Base-by-base conservation (phyloP, 495 filamentous ascomycete species). In the Trichoderma parareesei region DNA sequence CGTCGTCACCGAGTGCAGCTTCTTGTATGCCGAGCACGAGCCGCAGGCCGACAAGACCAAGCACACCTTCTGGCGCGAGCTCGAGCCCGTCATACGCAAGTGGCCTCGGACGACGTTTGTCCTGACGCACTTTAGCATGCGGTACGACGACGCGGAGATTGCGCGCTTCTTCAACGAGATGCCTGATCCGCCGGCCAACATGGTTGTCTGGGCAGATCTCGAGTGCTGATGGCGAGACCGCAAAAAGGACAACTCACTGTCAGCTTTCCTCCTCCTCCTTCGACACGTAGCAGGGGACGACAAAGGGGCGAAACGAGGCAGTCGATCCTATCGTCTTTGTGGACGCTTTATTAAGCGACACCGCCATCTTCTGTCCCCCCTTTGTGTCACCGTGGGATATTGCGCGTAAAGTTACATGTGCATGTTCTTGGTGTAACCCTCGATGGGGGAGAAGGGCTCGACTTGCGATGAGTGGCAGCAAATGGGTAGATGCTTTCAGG, bases 1-100 rank as follows among this genome's bases (percentile, higher is more conserved):
- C 10, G 75, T 77, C 27, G 69, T 77, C 38, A 75, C 73, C 0
- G 75, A 77, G 68, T 77, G 75, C 64, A 74, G 71, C 35, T 77
- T 77, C 42, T 55, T 77, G 44, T 64, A 62, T 27, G 72, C 73
- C 57, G 66, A 70, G 64, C 75, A 77, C 60, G 16, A 68, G 13
- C 63, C 49, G 20, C 75, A 76, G 67, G 74, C 74, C 33, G 71
- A 63, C 2, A 69, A 69, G 66, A 77, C 75, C 16, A 71, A 72
- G 67, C 75, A 77, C 59, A 77, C 75, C 5, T 38, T 68, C 35
- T 77, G 75, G 75, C 60, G 2, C 57, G 75, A 76, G 35, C 59
- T 77, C 55, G 75, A 74, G 61, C 10, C 16, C 10, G 71, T 77
- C 2, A 64, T 76, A 14, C 61, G 73, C 16, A 49, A 46, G 61